Conservation (phyloP, 164 flowering plant genomes). For the Chimonanthus praecox region DNA sequence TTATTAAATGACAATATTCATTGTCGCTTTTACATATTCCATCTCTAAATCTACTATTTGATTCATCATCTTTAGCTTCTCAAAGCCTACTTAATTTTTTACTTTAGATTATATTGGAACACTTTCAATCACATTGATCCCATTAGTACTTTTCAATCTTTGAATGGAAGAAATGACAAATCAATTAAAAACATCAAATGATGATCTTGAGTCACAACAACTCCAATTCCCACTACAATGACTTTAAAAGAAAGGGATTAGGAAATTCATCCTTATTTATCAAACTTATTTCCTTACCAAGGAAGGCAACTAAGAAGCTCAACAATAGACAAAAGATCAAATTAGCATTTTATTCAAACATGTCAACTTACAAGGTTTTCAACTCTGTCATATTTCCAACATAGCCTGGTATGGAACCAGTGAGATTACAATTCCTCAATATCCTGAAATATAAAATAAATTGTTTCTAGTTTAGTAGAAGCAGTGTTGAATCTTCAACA, state of each 20-base stretch:
- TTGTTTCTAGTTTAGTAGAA: neutral
- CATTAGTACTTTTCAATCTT: no score
- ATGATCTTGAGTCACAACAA: neutral
- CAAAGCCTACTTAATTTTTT: neutral
- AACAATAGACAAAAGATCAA: neutral
- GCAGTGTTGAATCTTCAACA: neutral
- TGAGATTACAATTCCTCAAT: constrained; percentile 51
- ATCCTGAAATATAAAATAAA: constrained; percentile 23
- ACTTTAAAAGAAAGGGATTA: neutral
- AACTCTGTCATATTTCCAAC: constrained; percentile 33
- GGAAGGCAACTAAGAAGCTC: neutral
- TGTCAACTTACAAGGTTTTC: constrained; percentile 43
- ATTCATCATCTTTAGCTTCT: neutral
- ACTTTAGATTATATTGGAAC: neutral
- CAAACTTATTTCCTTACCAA: neutral
- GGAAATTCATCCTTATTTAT: neutral
- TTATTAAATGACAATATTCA: neutral
- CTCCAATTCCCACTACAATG: neutral
- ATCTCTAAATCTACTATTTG: neutral
- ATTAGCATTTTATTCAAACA: neutral
- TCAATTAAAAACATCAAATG: neutral
- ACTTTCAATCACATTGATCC: neutral
- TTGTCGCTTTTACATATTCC: neutral
- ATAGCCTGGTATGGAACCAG: constrained; percentile 51
- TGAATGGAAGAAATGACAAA: neutral